phyloP scores from a whole-genome alignment of 805 yeast species.

The Yamadazyma sp. region DNA sequence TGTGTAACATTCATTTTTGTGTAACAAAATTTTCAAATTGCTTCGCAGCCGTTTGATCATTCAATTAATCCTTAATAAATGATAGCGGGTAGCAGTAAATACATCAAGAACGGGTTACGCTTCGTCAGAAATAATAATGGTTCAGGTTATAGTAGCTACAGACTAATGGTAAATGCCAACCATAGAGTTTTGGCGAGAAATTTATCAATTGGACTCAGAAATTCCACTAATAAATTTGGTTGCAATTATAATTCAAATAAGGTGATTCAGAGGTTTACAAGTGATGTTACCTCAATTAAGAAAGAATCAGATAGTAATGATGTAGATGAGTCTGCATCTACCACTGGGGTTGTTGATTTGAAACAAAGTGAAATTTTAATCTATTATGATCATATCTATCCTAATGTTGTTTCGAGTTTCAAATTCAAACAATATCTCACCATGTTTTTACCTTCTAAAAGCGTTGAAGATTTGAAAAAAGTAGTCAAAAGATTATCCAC shows the following conservation, averaged over 20 bases:
- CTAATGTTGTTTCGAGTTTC: slow-evolving; percentile 24
- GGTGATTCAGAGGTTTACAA: slow-evolving; percentile 9
- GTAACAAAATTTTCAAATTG: too few species aligned
- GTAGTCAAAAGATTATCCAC: slow-evolving; percentile 16
- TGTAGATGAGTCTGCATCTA: slow-evolving; percentile 28
- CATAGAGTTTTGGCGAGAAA: too few species aligned
- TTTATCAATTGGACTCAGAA: too few species aligned
- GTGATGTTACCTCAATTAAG: slow-evolving; percentile 32
- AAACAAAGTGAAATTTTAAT: slow-evolving; percentile 30
- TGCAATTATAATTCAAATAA: too few species aligned
- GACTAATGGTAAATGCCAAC: too few species aligned
- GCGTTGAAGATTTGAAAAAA: slow-evolving; percentile 16
- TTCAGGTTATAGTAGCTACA: not conserved
- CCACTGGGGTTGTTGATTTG: slow-evolving; percentile 41
- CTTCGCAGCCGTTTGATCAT: too few species aligned
- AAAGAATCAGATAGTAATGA: slow-evolving; percentile 24
- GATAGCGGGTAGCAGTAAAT: too few species aligned
- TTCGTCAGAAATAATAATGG: too few species aligned
- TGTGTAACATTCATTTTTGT: too few species aligned
- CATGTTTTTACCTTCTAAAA: slow-evolving; percentile 15
- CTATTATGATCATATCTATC: slow-evolving; percentile 37
- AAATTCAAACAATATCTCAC: slow-evolving; percentile 20
- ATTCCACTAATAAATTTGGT: too few species aligned
- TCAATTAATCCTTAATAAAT: too few species aligned
- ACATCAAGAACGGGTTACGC: too few species aligned